Conservation (phyloP, 331 rosid genomes). For the Dryas integrifolia region DNA sequence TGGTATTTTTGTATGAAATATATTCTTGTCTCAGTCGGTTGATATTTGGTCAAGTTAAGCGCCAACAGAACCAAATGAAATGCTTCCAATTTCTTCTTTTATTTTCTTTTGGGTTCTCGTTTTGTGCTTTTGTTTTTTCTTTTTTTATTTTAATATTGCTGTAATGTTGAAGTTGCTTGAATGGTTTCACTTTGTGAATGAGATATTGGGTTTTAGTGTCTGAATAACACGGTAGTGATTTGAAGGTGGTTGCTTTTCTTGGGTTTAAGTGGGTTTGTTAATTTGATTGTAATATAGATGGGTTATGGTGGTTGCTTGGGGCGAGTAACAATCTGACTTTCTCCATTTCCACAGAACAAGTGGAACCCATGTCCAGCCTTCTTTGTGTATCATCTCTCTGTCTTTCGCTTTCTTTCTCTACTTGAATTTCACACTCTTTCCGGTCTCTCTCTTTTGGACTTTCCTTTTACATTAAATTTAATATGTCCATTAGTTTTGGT, state of each 20-base stretch:
- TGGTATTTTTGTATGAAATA: not conserved
- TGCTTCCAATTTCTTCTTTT: not conserved
- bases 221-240: not conserved
- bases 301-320: not conserved
- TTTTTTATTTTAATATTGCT: not conserved
- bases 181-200: not conserved
- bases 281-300: not conserved
- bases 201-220: not conserved
- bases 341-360: not conserved
- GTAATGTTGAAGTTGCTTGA: not conserved
- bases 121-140: not conserved
- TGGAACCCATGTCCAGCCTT: not conserved
- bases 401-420: not conserved
- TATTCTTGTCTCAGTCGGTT: not conserved
- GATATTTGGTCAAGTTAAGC: not conserved
- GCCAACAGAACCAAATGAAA: not conserved
- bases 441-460: not conserved
- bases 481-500: too few relatives aligned
- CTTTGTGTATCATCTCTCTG: too few relatives aligned
- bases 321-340: not conserved
- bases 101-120: not conserved
- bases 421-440: not conserved
- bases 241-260: not conserved
- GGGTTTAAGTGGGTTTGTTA: slow-evolving; percentile 7
- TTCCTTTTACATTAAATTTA: not conserved